Evolutionary conservation across 208 protist genomes (phyloP), one percentile per base, ranked within the genome.

Genomic region (Blastocrithidia nonstop): DNA sequence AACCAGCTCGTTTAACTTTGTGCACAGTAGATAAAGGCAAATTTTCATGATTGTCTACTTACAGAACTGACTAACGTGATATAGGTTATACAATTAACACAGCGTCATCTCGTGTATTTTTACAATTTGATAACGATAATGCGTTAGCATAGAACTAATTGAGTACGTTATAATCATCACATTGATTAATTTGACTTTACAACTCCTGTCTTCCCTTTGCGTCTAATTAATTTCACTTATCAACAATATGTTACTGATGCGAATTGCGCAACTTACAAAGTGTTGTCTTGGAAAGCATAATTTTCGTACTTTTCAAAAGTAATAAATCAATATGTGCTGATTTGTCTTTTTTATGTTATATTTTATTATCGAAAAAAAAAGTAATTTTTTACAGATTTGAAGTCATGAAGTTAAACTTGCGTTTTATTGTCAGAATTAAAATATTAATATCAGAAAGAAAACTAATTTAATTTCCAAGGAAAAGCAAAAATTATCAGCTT

Each of bases 401-500:
- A n/a, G n/a, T n/a, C n/a, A n/a, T n/a, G n/a, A n/a, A n/a, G n/a
- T n/a, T n/a, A n/a, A n/a, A n/a, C n/a, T n/a, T n/a, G n/a, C n/a
- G n/a, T n/a, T n/a, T n/a, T n/a, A n/a, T n/a, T n/a, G n/a, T n/a
- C n/a, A n/a, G n/a, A n/a, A n/a, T n/a, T n/a, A n/a, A n/a, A n/a
- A n/a, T n/a, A n/a, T n/a, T n/a, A n/a, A n/a, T n/a, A n/a, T n/a
- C n/a, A n/a, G n/a, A n/a, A n/a, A n/a, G n/a, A n/a, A n/a, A n/a
- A n/a, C n/a, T 26, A 42, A 16, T 26, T 4, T 2, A 42, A 1
- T 2, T 2, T 15, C 15, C 31, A 42, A 4, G 15, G 1, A 36
- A 42, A 25, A 9, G 25, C 11, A 42, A 15, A 42, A 4, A 8
- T 4, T 20, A 67, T 62, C 55, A 62, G 37, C 0, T 23, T 40